Conservation (phyloP, 352 stramenopile genomes). For the Elongisporangium anandrum region DNA sequence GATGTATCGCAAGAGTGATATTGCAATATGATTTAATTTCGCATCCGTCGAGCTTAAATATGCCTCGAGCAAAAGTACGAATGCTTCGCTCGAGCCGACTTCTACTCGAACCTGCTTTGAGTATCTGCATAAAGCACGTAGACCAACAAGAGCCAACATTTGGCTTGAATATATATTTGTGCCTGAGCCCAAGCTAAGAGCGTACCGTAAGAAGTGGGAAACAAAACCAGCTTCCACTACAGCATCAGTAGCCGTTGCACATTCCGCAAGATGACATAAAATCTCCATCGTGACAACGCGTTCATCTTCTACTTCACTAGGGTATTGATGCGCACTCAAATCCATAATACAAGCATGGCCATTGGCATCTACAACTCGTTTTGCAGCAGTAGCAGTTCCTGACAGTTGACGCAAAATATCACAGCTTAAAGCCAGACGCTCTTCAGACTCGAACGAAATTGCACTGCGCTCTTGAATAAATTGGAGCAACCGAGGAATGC, state of each 20-base stretch:
- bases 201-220: neutral
- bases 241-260: neutral
- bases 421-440: slow-evolving; percentile 36
- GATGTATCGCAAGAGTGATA: slow-evolving; percentile 22
- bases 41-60: slow-evolving; percentile 5
- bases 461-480: slow-evolving; percentile 39
- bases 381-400: slow-evolving; percentile 15
- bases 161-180: neutral
- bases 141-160: slow-evolving; percentile 21
- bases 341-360: slow-evolving; percentile 38
- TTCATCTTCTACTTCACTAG: slow-evolving; percentile 4
- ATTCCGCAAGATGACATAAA: slow-evolving; percentile 34
- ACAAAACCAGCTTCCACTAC: neutral
- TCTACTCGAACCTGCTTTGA: slow-evolving; percentile 24
- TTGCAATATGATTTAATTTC: slow-evolving; percentile 13
- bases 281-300: slow-evolving; percentile 32
- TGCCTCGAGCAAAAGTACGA: slow-evolving; percentile 30
- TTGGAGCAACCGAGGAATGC: slow-evolving; percentile 34
- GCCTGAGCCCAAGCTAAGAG: neutral
- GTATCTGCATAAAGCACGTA: slow-evolving; percentile 33
- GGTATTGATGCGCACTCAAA: slow-evolving; percentile 27
- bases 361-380: slow-evolving; percentile 30
- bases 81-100: slow-evolving; percentile 15
- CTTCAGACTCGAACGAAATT: slow-evolving; percentile 15
- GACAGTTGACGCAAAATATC: slow-evolving; percentile 45